phyloP scores from a whole-genome alignment of 2,329 filamentous ascomycete genomes.

The Trichoderma koningiopsis region DNA sequence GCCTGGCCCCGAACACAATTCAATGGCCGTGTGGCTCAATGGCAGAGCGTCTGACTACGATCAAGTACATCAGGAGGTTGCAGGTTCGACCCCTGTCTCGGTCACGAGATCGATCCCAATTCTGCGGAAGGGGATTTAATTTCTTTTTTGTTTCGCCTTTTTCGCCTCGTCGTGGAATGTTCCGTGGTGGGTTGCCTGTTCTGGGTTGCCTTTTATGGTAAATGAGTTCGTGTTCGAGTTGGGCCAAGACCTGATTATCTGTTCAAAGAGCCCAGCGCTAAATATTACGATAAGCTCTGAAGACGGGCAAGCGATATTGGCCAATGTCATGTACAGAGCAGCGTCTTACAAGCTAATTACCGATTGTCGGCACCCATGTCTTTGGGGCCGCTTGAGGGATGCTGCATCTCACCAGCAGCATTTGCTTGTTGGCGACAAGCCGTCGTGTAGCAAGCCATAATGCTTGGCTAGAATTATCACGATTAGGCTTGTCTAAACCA shows the following conservation, averaged over 20 bases:
- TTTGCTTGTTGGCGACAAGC: neutral
- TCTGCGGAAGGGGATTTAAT: slow-evolving; percentile 2
- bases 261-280: neutral
- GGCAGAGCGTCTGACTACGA: slow-evolving; percentile 26
- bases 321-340: neutral
- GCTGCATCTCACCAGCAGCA: neutral
- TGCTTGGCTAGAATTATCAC: neutral
- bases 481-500: neutral
- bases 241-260: neutral
- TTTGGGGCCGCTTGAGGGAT: neutral
- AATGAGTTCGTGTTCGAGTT: neutral
- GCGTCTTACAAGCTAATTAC: neutral
- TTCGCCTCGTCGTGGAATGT: neutral
- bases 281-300: neutral
- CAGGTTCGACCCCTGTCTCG: slow-evolving; percentile 26
- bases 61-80: slow-evolving; percentile 24
- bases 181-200: neutral
- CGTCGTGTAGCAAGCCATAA: neutral
- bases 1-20: neutral
- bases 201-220: neutral
- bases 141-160: slow-evolving; percentile 20
- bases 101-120: slow-evolving; percentile 21
- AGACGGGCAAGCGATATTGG: slow-evolving; percentile 10
- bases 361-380: slow-evolving; percentile 6
- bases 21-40: slow-evolving; percentile 25